Percentiles rank a stretch among this genome's conserved stretches.
Conservation (phyloP, 768 basidiomycete genomes). For the Boletus barrowsii region DNA sequence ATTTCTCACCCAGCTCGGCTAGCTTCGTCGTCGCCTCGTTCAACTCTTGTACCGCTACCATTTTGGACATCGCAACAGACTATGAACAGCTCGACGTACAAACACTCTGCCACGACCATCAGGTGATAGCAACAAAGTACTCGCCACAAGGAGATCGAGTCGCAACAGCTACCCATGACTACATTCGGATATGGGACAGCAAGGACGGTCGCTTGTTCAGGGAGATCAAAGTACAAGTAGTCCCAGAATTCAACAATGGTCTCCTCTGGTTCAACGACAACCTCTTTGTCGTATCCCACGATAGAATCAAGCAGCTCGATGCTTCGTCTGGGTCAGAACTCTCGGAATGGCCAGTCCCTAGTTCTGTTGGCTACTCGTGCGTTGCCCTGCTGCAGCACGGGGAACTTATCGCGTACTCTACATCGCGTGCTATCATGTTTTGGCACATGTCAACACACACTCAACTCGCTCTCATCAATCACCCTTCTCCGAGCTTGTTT, state of each 20-base stretch:
- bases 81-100: too few relatives aligned
- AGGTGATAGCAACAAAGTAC: not conserved
- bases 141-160: not conserved
- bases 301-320: not conserved
- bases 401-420: not conserved
- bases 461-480: not conserved
- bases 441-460: not conserved
- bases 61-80: too few relatives aligned
- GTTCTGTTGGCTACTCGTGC: not conserved
- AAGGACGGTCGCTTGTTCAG: not conserved
- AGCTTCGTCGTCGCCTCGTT: not conserved
- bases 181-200: not conserved
- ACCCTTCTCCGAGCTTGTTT: not conserved
- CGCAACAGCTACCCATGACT: not conserved
- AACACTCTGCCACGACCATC: too few relatives aligned
- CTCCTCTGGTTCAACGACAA: not conserved
- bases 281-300: not conserved
- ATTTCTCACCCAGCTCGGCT: not conserved
- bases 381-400: not conserved
- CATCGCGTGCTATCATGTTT: not conserved
- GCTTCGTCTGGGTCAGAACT: not conserved
- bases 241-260: not conserved
- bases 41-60: too few relatives aligned
- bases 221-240: not conserved
- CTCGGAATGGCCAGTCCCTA: not conserved